Conservation (phyloP, 176 grass and related monocot species). For the Zizania latifolia region DNA sequence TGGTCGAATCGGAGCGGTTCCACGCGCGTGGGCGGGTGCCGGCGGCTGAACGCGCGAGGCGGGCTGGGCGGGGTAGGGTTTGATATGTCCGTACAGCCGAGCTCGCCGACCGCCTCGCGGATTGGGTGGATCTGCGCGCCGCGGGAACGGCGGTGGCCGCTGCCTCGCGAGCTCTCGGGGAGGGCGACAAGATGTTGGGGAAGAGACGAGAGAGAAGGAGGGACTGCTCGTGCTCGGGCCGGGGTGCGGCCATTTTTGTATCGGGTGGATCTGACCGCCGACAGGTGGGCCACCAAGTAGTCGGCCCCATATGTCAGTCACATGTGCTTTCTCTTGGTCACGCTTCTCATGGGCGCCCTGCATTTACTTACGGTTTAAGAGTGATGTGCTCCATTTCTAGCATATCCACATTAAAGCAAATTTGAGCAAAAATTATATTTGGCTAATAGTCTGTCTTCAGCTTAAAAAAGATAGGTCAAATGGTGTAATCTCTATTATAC, state of each 20-base stretch:
- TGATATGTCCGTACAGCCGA: conserved; percentile 15
- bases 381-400: too few relatives aligned
- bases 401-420: too few relatives aligned
- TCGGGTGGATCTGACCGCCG: background rate
- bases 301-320: background rate
- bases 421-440: too few relatives aligned
- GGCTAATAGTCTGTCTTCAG: too few relatives aligned
- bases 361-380: background rate
- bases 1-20: background rate
- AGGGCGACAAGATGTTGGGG: too few relatives aligned
- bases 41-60: background rate
- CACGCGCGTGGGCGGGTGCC: background rate
- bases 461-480: too few relatives aligned
- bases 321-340: background rate
- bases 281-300: background rate
- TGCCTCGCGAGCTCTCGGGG: conserved; percentile 18
- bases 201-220: background rate
- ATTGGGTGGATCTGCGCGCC: conserved; percentile 33
- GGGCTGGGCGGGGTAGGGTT: background rate
- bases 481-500: too few relatives aligned
- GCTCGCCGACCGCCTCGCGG: background rate
- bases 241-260: background rate
- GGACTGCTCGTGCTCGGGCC: conserved; percentile 3
- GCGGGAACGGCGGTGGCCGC: conserved; percentile 23
- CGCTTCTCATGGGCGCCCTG: conserved; percentile 1